Conservation (phyloP, 495 filamentous ascomycete genomes). For the Aspergillus biplanus region DNA sequence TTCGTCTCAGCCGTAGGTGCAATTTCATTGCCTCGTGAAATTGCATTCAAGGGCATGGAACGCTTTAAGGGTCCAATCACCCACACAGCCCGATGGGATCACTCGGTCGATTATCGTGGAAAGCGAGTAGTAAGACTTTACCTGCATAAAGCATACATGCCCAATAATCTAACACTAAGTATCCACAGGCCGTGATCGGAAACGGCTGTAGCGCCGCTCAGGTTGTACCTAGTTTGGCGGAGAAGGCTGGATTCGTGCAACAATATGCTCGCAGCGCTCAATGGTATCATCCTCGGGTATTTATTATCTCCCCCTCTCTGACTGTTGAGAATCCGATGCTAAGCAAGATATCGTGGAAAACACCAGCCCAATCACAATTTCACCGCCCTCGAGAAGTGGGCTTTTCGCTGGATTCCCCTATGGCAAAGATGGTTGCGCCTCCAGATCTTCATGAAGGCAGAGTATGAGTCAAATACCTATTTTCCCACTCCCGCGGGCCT, state of each 20-base stretch:
- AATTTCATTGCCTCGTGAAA: not conserved
- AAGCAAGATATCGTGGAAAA: no score
- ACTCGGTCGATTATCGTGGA: slow-evolving; percentile 33
- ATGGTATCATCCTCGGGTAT: slow-evolving; percentile 35
- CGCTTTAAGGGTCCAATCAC: slow-evolving; percentile 47
- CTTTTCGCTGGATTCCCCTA: not conserved
- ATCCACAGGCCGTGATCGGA: slow-evolving; percentile 44
- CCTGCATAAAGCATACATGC: no score
- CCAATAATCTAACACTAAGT: no score
- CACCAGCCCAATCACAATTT: slow-evolving; percentile 29
- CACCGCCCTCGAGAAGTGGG: slow-evolving; percentile 31
- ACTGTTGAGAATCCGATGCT: no score
- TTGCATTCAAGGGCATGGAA: not conserved
- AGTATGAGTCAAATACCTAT: not conserved
- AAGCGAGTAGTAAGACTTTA: slow-evolving; percentile 36
- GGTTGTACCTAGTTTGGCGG: slow-evolving; percentile 34
- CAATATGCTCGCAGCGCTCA: slow-evolving; percentile 60
- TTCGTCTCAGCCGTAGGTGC: not conserved
- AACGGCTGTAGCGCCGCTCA: slow-evolving; percentile 53
- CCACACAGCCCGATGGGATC: slow-evolving; percentile 53
- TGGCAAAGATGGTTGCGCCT: not conserved
- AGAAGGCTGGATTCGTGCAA: slow-evolving; percentile 51
- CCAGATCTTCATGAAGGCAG: not conserved
- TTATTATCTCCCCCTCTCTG: no score
- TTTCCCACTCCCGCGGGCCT: not conserved